Evolutionary conservation across 768 basidiomycete genomes (phyloP), one percentile per base, ranked within the genome.

Genomic region (Dacryopinax primogenitus): DNA sequence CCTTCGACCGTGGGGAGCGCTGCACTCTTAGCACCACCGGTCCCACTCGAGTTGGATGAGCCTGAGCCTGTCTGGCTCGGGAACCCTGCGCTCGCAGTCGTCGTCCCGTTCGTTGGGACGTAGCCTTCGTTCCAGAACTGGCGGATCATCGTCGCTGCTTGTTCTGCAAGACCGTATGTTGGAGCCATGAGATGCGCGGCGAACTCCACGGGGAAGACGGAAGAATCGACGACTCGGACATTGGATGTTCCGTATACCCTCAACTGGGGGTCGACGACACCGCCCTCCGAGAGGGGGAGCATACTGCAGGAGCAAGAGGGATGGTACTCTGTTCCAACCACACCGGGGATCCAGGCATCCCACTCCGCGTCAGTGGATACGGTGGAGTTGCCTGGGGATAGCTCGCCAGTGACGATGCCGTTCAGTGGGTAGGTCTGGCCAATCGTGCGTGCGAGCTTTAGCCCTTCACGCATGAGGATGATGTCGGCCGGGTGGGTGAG

Each of bases 381-480:
- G 3, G 68, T 67, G 0, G 80, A 67, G 51, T 58, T 58, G 1
- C 85, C 85, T 0, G 85, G 85, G 9, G 72, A 68, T 3, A 76
- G 71, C 73, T 85, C 84, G 26, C 62, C 69, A 71, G 79, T 74
- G 65, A 85, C 71, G 9, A 76, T 72, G 9, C 71, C 68, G 62
- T 73, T 78, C 1, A 87, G 74, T 0, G 87, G 86, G 1, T 78
- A 74, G 1, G 82, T 79, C 7, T 76, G 69, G 0, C 80, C 84
- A 41, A 87, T 70, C 65, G 70, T 78, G 33, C 86, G 79, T n/a
- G 81, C 84, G 62, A 86, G 78, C 72, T 84, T 84, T 64, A 85
- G 73, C 32, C 83, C 86, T 72, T 84, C 80, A 47, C 84, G 81
- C 63, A 86, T 72, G 36, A 82, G 73, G 11, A 73, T 69, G 34